Base-by-base conservation (phyloP, 345 rosid species). In the Citrus maxima region DNA sequence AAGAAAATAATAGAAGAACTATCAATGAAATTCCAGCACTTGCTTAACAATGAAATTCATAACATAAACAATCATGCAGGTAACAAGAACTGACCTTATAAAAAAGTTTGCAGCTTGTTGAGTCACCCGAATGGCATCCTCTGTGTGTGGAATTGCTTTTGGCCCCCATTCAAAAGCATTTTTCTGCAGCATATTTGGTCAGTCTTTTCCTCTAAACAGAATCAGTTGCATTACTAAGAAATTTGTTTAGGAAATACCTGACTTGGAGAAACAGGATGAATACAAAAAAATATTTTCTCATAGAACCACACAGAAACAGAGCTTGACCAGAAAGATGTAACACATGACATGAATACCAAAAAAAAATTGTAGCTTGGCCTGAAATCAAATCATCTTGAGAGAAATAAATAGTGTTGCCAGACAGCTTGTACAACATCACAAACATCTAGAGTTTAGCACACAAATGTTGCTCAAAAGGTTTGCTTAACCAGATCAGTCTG, bases 101-200 rank as follows among this genome's bases (percentile, higher is more conserved):
- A 93, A 84, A 80, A 80, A 87, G 84, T 93, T 95, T 7, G 99
- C 98, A 42, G 83, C 85, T 72, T 86, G 90, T 79, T 93, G 99
- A 56, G 98, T 93, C 83, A 95, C 99, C 73, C 85, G 91, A 80
- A 92, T 89, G 68, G 96, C 99, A 7, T 95, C 97, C 25, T 92
- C 97, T 2, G 98, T 86, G 87, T 92, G 99, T 30, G 99, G 99
- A 80, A 95, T 92, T 85, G 69, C 86, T 10, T 90, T 80, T 80
- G 74, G 79, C 70, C 95, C 96, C 98, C 98, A 95, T 81, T 90
- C 99, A 58, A 95, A 93, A 83, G 99, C 95, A 84, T 95, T 93
- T 90, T 93, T 93, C 98, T 95, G 93, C 88, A 86, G 72, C 64
- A 32, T 14, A 38, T 54, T 27, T 40, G 14, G 70, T 76, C 63